Conservation (phyloP, 176 grass and related monocot genomes). For the Echinochloa phyllopogon region DNA sequence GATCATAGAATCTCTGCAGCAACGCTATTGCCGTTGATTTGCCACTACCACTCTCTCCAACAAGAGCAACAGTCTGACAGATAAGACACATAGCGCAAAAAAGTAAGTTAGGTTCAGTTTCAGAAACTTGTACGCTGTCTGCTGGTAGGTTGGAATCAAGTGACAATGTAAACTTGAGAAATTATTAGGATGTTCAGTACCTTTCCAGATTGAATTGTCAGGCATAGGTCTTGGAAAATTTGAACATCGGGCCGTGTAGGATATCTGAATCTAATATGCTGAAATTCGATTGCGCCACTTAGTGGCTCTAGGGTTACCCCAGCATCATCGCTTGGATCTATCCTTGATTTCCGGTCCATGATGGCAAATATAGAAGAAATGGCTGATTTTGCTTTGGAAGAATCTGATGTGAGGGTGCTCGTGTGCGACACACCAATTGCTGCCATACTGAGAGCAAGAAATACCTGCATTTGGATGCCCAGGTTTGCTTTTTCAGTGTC, state of each 20-base stretch:
- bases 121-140: background rate
- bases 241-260: slow-evolving; percentile 73
- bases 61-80: slow-evolving; percentile 65
- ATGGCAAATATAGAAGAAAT: slow-evolving; percentile 74
- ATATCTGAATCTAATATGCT: slow-evolving; percentile 80
- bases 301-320: slow-evolving; percentile 63
- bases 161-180: background rate
- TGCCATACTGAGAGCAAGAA: slow-evolving; percentile 84
- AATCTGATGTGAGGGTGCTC: slow-evolving; percentile 76
- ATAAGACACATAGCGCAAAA: slow-evolving; percentile 11
- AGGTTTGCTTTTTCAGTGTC: background rate
- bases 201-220: slow-evolving; percentile 74
- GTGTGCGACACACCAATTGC: slow-evolving; percentile 82
- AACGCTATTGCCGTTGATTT: slow-evolving; percentile 70
- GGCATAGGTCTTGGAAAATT: slow-evolving; percentile 76
- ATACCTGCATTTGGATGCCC: slow-evolving; percentile 49
- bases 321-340: slow-evolving; percentile 66
- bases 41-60: slow-evolving; percentile 73
- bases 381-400: slow-evolving; percentile 76
- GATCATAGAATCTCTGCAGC: slow-evolving; percentile 68
- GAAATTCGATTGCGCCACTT: slow-evolving; percentile 70
- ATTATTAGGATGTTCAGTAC: slow-evolving; percentile 38
- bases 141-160: background rate
- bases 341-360: slow-evolving; percentile 73
- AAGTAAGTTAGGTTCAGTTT: slow-evolving; percentile 14